Conservation (phyloP, 2,329 filamentous ascomycete species). For the Stenocarpella maydis region DNA sequence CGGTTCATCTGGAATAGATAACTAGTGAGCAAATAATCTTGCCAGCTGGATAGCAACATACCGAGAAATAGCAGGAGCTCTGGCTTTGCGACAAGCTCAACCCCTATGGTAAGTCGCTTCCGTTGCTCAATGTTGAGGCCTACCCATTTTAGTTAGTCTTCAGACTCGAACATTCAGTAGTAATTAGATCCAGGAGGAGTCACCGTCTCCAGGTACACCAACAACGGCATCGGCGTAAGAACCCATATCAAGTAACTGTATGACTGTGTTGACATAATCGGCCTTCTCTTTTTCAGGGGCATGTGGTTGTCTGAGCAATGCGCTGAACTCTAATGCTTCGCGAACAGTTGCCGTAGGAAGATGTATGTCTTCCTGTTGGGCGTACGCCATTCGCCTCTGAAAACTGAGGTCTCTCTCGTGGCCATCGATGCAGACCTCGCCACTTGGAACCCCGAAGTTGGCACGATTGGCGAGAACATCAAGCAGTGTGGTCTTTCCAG, state of each 20-base stretch:
- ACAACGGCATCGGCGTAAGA: constrained; percentile 44
- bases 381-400: not conserved
- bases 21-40: not conserved
- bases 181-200: not conserved
- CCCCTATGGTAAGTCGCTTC: constrained; percentile 73
- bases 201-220: not conserved
- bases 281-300: constrained; percentile 62
- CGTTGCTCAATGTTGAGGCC: constrained; percentile 46
- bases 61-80: constrained; percentile 68
- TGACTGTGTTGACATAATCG: constrained; percentile 66
- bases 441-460: constrained; percentile 57
- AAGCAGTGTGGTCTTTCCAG: constrained; percentile 65
- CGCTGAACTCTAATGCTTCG: constrained; percentile 43
- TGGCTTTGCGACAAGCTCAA: constrained; percentile 75
- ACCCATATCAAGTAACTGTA: constrained; percentile 41
- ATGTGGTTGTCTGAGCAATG: constrained; percentile 60
- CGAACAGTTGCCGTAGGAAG: not conserved
- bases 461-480: constrained; percentile 64
- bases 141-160: not conserved
- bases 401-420: not conserved
- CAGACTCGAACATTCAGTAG: not conserved
- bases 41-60: not conserved
- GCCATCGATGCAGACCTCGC: not conserved
- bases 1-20: constrained; percentile 70
- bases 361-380: not conserved